phyloP scores from a whole-genome alignment of 2,329 filamentous ascomycete species.

The Lecanicillium sp. region DNA sequence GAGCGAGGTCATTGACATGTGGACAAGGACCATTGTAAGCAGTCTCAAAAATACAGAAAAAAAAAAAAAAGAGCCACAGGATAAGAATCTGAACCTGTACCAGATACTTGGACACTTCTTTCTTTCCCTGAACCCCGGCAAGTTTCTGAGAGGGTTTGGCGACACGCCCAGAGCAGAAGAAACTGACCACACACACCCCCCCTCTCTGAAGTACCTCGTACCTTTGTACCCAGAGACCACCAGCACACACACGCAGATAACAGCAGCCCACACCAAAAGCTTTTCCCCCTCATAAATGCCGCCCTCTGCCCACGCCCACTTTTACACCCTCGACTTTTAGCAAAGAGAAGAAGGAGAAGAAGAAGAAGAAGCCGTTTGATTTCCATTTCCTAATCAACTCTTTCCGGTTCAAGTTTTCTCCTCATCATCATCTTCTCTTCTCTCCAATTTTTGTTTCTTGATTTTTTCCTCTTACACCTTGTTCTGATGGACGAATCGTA shows the following conservation, averaged over 20 bases:
- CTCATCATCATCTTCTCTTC: neutral
- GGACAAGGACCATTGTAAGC: too few relatives aligned
- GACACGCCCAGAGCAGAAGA: neutral
- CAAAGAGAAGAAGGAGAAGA: too few relatives aligned
- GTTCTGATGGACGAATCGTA: too few relatives aligned
- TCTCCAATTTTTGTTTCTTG: neutral
- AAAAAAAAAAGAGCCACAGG: too few relatives aligned
- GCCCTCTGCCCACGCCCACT: slow-evolving; percentile 11
- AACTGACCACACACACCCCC: too few relatives aligned
- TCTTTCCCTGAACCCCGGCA: neutral
- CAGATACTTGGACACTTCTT: neutral
- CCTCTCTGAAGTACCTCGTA: neutral
- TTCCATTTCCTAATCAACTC: slow-evolving; percentile 8
- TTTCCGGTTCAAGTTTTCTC: slow-evolving; percentile 1
- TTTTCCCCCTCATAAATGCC: slow-evolving; percentile 10
- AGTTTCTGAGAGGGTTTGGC: neutral
- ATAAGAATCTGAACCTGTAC: slow-evolving; percentile 2
- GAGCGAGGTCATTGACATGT: too few relatives aligned
- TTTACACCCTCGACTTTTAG: slow-evolving; percentile 3
- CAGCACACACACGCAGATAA: neutral
- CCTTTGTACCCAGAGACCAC: too few relatives aligned
- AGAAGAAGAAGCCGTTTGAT: slow-evolving; percentile 6
- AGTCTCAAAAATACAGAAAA: too few relatives aligned
- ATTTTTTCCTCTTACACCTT: too few relatives aligned
- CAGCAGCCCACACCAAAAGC: neutral